A percentile compares a stretch with the other conserved stretches of the same genome.
Conservation (phyloP, 495 filamentous ascomycete species). For the Neurospora pannonica region DNA sequence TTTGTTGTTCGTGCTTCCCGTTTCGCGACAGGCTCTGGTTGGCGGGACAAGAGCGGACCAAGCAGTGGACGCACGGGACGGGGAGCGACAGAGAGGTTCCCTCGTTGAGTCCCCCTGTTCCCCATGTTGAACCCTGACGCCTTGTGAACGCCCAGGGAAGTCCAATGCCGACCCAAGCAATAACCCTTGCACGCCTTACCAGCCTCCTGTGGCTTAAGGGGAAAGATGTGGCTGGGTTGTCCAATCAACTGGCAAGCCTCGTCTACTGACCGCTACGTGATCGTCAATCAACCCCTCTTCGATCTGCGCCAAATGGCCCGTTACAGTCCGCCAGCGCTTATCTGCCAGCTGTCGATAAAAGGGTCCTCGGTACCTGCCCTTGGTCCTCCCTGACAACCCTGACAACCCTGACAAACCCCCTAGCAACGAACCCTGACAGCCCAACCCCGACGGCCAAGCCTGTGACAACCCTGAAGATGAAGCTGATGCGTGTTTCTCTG, state of each 20-base stretch:
- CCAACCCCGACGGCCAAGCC: background rate
- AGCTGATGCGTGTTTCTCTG: background rate
- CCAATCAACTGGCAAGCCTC: background rate
- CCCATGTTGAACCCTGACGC: background rate
- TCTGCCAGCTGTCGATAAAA: background rate
- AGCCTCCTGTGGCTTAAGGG: background rate
- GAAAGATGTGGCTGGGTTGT: background rate
- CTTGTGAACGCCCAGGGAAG: background rate
- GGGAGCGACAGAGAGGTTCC: background rate
- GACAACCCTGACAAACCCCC: background rate
- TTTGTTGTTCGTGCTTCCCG: constrained; percentile 6
- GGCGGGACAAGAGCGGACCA: constrained; percentile 12
- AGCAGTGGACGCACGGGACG: constrained; percentile 1
- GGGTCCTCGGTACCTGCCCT: background rate
- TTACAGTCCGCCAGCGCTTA: background rate
- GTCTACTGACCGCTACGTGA: background rate
- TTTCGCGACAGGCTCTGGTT: constrained; percentile 12
- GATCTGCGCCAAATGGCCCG: background rate
- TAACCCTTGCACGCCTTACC: background rate
- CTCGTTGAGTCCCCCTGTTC: background rate
- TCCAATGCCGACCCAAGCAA: background rate
- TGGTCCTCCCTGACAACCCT: background rate
- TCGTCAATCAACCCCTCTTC: background rate
- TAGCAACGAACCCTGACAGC: background rate
- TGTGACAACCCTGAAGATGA: background rate